phyloP scores from a whole-genome alignment of 495 filamentous ascomycete genomes.

The Neurospora sp. region DNA sequence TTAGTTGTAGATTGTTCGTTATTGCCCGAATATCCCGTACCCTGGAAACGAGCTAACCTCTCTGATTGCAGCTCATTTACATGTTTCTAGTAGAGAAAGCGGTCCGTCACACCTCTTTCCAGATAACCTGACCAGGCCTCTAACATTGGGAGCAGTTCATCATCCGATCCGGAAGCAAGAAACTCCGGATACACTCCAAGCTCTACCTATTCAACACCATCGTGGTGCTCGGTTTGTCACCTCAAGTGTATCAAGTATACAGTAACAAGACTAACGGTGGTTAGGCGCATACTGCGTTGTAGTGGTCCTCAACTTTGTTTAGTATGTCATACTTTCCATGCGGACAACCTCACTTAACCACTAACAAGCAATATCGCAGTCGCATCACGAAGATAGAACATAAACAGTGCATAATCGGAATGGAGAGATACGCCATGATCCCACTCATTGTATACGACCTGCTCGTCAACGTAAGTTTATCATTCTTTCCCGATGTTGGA shows the following conservation, averaged over 20 bases:
- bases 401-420: constrained; percentile 42
- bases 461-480: constrained; percentile 38
- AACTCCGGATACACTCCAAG: constrained; percentile 33
- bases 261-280: constrained; percentile 2
- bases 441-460: constrained; percentile 41
- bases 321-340: constrained; percentile 22
- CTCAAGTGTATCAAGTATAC: background rate
- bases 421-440: constrained; percentile 37
- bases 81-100: constrained; percentile 43
- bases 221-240: constrained; percentile 36
- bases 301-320: constrained; percentile 38
- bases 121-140: background rate
- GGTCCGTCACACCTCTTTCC: constrained; percentile 19
- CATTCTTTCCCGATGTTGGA: too few species aligned
- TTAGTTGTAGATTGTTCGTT: constrained; percentile 29
- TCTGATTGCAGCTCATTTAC: constrained; percentile 35
- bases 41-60: background rate
- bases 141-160: constrained; percentile 30
- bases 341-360: background rate
- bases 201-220: constrained; percentile 43
- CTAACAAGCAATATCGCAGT: constrained; percentile 15
- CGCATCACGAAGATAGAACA: constrained; percentile 36
- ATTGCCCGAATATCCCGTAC: background rate
- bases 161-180: constrained; percentile 31
- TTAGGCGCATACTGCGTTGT: constrained; percentile 37